Evolutionary conservation across 495 filamentous ascomycete species (phyloP).

Genomic region (Podospora bellae-mahoneyi): DNA sequence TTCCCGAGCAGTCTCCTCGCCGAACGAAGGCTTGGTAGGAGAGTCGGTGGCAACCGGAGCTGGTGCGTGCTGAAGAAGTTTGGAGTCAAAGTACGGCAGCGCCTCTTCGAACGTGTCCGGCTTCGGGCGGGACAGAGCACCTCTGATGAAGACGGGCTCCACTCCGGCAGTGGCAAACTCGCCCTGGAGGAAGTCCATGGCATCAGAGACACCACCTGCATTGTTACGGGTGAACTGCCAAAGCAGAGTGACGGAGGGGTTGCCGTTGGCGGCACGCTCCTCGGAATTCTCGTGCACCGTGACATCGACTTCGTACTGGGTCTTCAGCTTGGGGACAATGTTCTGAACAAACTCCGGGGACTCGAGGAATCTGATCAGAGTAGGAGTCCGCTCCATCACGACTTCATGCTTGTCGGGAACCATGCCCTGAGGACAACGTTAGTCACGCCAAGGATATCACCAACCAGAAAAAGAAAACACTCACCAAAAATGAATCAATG

Average conservation of each 20-base stretch:
- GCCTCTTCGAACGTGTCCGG: slow-evolving; percentile 98
- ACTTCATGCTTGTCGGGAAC: slow-evolving; percentile 94
- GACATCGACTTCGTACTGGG: slow-evolving; percentile 86
- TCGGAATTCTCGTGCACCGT: slow-evolving; percentile 58
- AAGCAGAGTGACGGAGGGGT: slow-evolving; percentile 48
- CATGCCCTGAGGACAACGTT: slow-evolving; percentile 61
- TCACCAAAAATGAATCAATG: slow-evolving; percentile 87
- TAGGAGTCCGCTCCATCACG: slow-evolving; percentile 67
- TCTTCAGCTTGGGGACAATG: slow-evolving; percentile 76
- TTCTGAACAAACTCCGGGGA: slow-evolving; percentile 73
- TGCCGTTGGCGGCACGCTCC: slow-evolving; percentile 52
- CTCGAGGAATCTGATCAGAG: slow-evolving; percentile 73
- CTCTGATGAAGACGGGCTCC: slow-evolving; percentile 81
- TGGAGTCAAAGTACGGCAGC: slow-evolving; percentile 92
- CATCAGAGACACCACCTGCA: slow-evolving; percentile 90
- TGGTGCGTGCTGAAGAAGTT: slow-evolving; percentile 87
- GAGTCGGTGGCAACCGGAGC: slow-evolving; percentile 76
- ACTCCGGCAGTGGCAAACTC: slow-evolving; percentile 80
- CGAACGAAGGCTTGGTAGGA: slow-evolving; percentile 73
- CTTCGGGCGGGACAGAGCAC: slow-evolving; percentile 90
- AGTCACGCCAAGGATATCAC: slow-evolving; percentile 5
- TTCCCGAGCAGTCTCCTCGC: slow-evolving; percentile 69
- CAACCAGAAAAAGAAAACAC: slow-evolving; percentile 18
- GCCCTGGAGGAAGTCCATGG: slow-evolving; percentile 87
- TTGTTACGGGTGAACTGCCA: slow-evolving; percentile 92